Conservation (phyloP, 495 filamentous ascomycete genomes). For the Immersiella caudata region DNA sequence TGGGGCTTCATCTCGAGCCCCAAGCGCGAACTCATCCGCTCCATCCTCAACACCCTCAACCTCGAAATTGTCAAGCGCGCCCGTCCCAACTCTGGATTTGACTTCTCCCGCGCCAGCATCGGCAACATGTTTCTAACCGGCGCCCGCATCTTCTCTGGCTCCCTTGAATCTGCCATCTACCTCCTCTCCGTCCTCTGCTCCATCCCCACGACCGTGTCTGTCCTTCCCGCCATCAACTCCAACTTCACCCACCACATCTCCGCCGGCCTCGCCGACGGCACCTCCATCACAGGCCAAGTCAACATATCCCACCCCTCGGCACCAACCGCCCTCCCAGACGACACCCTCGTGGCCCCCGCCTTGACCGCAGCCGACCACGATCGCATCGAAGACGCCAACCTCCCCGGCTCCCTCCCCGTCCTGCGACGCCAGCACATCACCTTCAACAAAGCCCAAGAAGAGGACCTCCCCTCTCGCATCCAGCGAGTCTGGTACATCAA, state of each 20-base stretch:
- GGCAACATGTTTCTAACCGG: conserved; percentile 93
- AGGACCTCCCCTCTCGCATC: conserved; percentile 74
- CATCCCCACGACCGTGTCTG: conserved; percentile 71
- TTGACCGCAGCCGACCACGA: conserved; percentile 37
- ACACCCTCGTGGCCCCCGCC: conserved; percentile 34
- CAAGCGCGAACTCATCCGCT: conserved; percentile 90
- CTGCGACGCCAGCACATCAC: conserved; percentile 77
- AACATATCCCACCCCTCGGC: conserved; percentile 82
- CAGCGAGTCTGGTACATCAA: conserved; percentile 95
- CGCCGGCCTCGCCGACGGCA: conserved; percentile 75
- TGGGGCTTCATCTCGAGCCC: conserved; percentile 77
- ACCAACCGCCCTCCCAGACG: conserved; percentile 53
- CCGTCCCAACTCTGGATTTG: conserved; percentile 76
- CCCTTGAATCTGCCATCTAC: conserved; percentile 81
- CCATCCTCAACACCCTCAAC: conserved; percentile 84
- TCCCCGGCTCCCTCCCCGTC: conserved; percentile 79
- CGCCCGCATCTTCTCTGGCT: conserved; percentile 77
- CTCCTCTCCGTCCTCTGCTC: conserved; percentile 78
- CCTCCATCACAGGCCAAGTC: conserved; percentile 87
- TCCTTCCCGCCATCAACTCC: conserved; percentile 88
- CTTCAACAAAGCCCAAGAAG: conserved; percentile 70
- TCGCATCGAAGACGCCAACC: conserved; percentile 76
- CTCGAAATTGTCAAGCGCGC: conserved; percentile 88
- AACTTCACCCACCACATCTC: conserved; percentile 95
- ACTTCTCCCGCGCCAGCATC: conserved; percentile 86